These are phyloP conservation scores for Punica granatum DNA, from an alignment of 345 rosid species.

Conservation along the genomic window DNA sequence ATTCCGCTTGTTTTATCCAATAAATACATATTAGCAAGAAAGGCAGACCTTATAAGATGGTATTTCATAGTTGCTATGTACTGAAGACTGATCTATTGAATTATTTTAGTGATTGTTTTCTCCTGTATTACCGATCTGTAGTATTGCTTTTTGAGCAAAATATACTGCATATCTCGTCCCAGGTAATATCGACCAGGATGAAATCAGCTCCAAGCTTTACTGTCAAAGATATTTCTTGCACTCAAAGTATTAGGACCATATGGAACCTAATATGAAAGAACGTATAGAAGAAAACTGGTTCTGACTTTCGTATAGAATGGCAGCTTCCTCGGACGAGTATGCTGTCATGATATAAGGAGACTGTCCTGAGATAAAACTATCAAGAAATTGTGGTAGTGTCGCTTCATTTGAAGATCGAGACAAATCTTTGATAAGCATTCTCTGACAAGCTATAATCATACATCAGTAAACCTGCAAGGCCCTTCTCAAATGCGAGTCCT, in stretches of 20 bases:
- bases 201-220: not conserved
- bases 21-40: not conserved
- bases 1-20: not conserved
- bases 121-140: too few relatives aligned
- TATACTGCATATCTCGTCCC: too few relatives aligned
- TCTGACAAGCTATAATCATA: not conserved
- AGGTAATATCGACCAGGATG: too few relatives aligned
- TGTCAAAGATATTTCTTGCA: not conserved
- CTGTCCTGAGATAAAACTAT: too few relatives aligned
- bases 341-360: too few relatives aligned
- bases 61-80: not conserved
- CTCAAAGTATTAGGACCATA: too few relatives aligned
- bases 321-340: not conserved
- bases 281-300: not conserved
- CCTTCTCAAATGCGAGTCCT: not conserved
- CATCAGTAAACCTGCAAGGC: not conserved
- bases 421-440: not conserved
- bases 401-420: not conserved
- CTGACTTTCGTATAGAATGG: too few relatives aligned
- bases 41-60: not conserved
- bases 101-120: too few relatives aligned
- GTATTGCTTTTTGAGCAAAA: too few relatives aligned
- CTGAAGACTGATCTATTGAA: not conserved
- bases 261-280: too few relatives aligned
- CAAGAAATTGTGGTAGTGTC: not conserved